A percentile compares a stretch with the other conserved stretches of the same genome.
phyloP scores from a whole-genome alignment of 2,329 filamentous ascomycete species.

The Zymoseptoria ardabiliae region DNA sequence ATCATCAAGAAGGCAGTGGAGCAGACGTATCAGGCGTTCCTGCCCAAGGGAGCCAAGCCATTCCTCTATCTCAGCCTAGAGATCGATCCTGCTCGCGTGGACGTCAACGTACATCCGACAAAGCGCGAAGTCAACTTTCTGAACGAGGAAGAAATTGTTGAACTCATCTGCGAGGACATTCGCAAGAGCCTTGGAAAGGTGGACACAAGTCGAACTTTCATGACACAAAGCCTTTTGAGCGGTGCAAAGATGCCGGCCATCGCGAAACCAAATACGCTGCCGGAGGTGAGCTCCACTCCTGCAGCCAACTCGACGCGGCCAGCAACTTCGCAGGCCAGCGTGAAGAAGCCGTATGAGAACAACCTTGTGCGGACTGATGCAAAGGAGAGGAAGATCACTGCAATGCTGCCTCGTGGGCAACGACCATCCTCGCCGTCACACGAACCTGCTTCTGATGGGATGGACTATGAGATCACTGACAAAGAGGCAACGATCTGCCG shows the following conservation, averaged over 20 bases:
- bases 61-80: conserved; percentile 89
- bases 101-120: conserved; percentile 96
- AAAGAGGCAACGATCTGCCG: conserved; percentile 63
- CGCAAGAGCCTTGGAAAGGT: conserved; percentile 72
- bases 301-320: conserved; percentile 15
- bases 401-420: conserved; percentile 66
- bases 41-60: conserved; percentile 90
- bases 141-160: conserved; percentile 93
- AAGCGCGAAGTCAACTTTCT: conserved; percentile 96
- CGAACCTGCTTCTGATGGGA: conserved; percentile 37
- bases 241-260: conserved; percentile 46
- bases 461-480: conserved; percentile 65
- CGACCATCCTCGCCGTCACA: conserved; percentile 33
- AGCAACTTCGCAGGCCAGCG: conserved; percentile 30
- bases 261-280: conserved; percentile 32
- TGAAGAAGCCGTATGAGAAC: conserved; percentile 65
- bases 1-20: conserved; percentile 84
- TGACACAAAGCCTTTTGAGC: conserved; percentile 83
- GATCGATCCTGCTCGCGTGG: conserved; percentile 84
- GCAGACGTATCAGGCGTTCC: conserved; percentile 76
- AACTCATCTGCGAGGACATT: conserved; percentile 74
- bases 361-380: conserved; percentile 87
- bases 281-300: conserved; percentile 27
- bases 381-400: conserved; percentile 86
- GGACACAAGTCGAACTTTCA: conserved; percentile 87